Percentiles rank a stretch among this genome's conserved stretches.
These are phyloP conservation scores for Pythium sukuiense DNA, from an alignment of 352 stramenopile genomes.

Conservation along the genomic window DNA sequence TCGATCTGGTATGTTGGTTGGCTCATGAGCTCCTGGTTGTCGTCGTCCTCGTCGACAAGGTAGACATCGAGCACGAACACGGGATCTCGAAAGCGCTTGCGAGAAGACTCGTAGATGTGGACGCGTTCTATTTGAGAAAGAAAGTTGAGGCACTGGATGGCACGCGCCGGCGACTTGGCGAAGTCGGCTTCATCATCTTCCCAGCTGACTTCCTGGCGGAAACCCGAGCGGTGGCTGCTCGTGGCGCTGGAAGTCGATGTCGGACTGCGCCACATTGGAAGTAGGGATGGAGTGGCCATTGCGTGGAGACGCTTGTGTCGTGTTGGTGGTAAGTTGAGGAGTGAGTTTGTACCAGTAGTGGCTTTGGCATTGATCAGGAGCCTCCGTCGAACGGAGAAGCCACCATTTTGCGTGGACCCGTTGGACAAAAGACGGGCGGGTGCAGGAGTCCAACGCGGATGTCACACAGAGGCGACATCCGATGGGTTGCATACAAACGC, in stretches of 20 bases:
- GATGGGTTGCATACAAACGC: constrained; percentile 9
- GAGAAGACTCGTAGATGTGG: constrained; percentile 5
- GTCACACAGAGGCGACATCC: neutral
- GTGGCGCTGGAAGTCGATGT: constrained; percentile 12
- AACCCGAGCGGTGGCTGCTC: neutral
- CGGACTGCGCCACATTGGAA: constrained; percentile 29
- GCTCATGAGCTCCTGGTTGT: neutral
- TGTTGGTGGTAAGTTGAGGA: constrained; percentile 3
- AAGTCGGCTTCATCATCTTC: constrained; percentile 15
- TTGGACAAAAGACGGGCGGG: neutral
- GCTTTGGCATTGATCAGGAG: too few relatives aligned
- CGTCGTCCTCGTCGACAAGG: constrained; percentile 16
- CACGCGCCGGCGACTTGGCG: constrained; percentile 12
- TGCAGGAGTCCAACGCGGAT: neutral
- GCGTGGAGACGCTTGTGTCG: neutral
- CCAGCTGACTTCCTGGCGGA: constrained; percentile 10
- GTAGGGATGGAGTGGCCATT: constrained; percentile 4
- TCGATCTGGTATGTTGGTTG: constrained; percentile 29
- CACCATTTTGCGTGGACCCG: neutral
- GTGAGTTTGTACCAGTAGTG: too few relatives aligned
- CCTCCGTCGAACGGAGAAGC: neutral
- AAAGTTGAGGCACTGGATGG: constrained; percentile 28
- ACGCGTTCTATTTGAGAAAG: constrained; percentile 23
- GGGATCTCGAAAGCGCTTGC: constrained; percentile 12
- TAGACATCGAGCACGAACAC: constrained; percentile 22